phyloP scores from a whole-genome alignment of 2,329 filamentous ascomycete species.

The Alternaria longipes region DNA sequence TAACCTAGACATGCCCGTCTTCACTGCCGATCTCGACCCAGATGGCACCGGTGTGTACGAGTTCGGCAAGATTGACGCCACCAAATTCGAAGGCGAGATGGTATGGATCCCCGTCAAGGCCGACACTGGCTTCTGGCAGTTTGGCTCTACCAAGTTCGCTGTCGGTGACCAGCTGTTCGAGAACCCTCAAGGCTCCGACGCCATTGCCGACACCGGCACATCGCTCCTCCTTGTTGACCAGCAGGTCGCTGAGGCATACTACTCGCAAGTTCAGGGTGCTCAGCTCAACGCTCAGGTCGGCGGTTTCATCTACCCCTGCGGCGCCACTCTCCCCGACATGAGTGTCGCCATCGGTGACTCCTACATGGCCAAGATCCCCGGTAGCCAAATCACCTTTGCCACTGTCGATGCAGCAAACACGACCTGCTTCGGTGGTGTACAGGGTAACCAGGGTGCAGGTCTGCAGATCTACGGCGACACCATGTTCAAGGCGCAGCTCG shows the following conservation, averaged over 20 bases:
- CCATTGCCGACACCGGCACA: slow-evolving; percentile 66
- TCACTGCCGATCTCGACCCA: slow-evolving; percentile 74
- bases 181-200: slow-evolving; percentile 59
- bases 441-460: slow-evolving; percentile 62
- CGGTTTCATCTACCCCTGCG: slow-evolving; percentile 58
- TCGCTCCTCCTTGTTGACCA: slow-evolving; percentile 69
- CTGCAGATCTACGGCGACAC: slow-evolving; percentile 72
- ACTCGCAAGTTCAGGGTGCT: slow-evolving; percentile 53
- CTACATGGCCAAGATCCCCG: slow-evolving; percentile 66
- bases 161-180: slow-evolving; percentile 65
- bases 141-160: slow-evolving; percentile 65
- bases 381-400: slow-evolving; percentile 54
- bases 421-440: slow-evolving; percentile 74
- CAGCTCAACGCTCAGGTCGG: slow-evolving; percentile 49
- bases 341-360: slow-evolving; percentile 65
- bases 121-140: slow-evolving; percentile 74
- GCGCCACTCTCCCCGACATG: slow-evolving; percentile 54
- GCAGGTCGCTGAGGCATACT: slow-evolving; percentile 59
- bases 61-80: slow-evolving; percentile 74
- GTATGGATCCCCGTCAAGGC: slow-evolving; percentile 69
- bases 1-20: slow-evolving; percentile 70
- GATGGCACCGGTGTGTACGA: slow-evolving; percentile 72
- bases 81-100: slow-evolving; percentile 70
- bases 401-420: slow-evolving; percentile 52
- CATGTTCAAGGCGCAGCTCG: slow-evolving; percentile 68